Evolutionary conservation across 2,329 filamentous ascomycete species (phyloP), one percentile per base, ranked within the genome.

Genomic region (Arachnomyces sp.): DNA sequence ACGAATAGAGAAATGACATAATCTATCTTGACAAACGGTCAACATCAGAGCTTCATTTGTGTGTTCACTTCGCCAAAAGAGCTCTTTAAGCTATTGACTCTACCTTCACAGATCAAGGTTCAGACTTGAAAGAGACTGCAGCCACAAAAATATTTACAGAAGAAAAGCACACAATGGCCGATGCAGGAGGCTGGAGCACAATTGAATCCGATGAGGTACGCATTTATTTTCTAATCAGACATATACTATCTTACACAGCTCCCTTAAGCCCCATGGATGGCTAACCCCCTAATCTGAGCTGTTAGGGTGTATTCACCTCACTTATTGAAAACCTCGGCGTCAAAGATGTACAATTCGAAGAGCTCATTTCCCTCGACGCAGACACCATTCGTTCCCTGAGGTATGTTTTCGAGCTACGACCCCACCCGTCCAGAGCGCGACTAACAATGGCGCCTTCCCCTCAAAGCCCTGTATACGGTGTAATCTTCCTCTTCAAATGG

Each of bases 401-500:
- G 67, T 68, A 56, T n/a, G n/a, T 25, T 13, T n/a, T n/a, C n/a
- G n/a, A n/a, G n/a, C 12, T 2, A 31, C 31, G 7, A 35, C 38
- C 14, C n/a, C n/a, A n/a, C n/a, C n/a, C n/a, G n/a, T n/a, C n/a
- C n/a, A n/a, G n/a, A n/a, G n/a, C n/a, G 20, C 5, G 9, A 25
- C 9, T 25, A 25, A 5, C 9, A 25, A 20, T 36, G 20, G 16
- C 17, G 18, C 33, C 31, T 33, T 25, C 31, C 36, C 18, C 33
- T 32, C 29, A 41, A 46, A 80, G 82, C 52, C 84, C 85, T 13
- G 74, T 94, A 39, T 93, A 94, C 68, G 92, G 92, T 56, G 87
- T 98, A 51, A 95, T 98, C 58, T 98, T 98, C 67, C 85, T 98
- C 62, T 98, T 98, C 80, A 96, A 95, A 69, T 98, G 61, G 58